Conservation (phyloP, 2,329 filamentous ascomycete genomes). For the Exophiala sp. region DNA sequence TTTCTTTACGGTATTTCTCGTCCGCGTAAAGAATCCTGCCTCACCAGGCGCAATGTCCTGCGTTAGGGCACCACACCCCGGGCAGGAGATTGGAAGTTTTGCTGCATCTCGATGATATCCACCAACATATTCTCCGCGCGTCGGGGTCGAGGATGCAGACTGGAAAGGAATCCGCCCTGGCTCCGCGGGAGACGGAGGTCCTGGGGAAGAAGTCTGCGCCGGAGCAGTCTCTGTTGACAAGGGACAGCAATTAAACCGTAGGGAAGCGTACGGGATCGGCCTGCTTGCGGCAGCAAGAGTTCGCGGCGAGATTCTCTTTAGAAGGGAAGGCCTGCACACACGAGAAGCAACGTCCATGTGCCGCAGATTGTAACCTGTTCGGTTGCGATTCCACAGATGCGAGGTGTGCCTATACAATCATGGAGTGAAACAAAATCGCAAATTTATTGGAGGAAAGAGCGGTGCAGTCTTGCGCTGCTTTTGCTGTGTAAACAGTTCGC, state of each 20-base stretch:
- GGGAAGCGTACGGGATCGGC: background rate
- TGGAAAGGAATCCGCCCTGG: background rate
- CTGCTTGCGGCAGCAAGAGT: background rate
- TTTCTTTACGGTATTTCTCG: constrained; percentile 44
- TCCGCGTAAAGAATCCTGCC: constrained; percentile 53
- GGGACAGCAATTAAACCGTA: background rate
- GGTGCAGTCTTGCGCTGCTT: background rate
- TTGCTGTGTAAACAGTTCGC: too few species aligned
- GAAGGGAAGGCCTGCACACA: background rate
- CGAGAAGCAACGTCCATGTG: constrained; percentile 1
- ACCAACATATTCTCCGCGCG: background rate
- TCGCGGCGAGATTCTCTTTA: background rate
- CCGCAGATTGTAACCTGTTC: background rate
- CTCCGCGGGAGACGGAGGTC: background rate
- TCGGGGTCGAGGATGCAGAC: background rate
- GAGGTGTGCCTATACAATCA: background rate
- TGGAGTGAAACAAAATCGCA: background rate
- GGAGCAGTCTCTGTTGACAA: background rate
- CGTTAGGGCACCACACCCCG: constrained; percentile 57
- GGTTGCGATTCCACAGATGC: background rate
- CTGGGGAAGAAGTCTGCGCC: background rate
- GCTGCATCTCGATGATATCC: background rate
- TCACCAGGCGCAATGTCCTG: constrained; percentile 51
- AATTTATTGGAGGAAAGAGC: too few species aligned
- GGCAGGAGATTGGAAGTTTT: constrained; percentile 49